A percentile compares a stretch with the other conserved stretches of the same genome.
Evolutionary conservation across 179 eudicot genomes (phyloP).

Genomic region (Heliamphora pulchella): DNA sequence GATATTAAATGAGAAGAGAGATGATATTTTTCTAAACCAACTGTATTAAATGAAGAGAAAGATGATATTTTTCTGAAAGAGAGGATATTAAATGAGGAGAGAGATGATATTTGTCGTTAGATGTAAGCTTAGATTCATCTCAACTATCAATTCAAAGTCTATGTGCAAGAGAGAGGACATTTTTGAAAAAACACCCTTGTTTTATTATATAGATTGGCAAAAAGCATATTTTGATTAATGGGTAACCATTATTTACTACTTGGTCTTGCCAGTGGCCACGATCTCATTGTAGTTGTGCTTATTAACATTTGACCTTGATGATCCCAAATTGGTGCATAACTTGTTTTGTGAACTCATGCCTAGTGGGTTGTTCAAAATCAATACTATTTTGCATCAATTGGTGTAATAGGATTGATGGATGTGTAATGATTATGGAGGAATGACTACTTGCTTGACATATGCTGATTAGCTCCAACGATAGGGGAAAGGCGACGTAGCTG

Average conservation of each 20-base stretch:
- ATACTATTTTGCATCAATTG: background rate
- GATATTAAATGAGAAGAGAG: too few relatives aligned
- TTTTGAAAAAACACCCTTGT: too few relatives aligned
- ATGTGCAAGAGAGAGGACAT: too few relatives aligned
- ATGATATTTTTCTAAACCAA: too few relatives aligned
- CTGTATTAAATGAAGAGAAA: too few relatives aligned
- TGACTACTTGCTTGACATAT: background rate
- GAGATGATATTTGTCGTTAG: too few relatives aligned
- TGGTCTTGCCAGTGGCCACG: background rate
- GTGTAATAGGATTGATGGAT: background rate
- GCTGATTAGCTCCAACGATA: background rate
- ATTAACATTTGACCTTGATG: background rate
- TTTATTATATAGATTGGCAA: too few relatives aligned
- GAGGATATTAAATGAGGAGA: too few relatives aligned
- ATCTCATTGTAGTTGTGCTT: background rate
- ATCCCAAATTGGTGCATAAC: background rate
- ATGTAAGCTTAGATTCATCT: too few relatives aligned
- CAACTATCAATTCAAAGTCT: too few relatives aligned
- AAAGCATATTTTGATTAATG: background rate
- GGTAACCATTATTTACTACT: background rate
- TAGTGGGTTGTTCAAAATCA: background rate
- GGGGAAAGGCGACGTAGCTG: background rate
- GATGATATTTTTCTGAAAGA: too few relatives aligned
- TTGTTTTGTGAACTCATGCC: background rate
- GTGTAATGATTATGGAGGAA: background rate